phyloP scores from a whole-genome alignment of 306 rosid species.

The Vachellia pachyceras region DNA sequence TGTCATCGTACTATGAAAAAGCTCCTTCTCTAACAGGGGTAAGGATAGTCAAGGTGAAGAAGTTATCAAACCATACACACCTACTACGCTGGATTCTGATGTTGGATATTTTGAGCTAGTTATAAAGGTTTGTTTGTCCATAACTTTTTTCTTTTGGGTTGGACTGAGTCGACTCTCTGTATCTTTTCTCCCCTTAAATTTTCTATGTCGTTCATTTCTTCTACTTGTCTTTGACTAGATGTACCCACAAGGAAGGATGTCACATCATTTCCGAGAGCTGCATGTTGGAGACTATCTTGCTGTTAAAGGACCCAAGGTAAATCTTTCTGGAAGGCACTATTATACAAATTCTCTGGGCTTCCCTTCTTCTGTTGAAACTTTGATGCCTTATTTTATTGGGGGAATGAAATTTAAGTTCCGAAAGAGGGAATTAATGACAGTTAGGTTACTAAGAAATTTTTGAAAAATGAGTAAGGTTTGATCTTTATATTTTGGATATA shows the following conservation, averaged over 20 bases:
- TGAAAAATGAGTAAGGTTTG: not conserved
- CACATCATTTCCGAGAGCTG: slow-evolving; percentile 97
- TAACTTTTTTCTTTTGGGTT: not conserved
- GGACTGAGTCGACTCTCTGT: not conserved
- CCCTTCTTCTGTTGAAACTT: not conserved
- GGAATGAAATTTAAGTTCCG: not conserved
- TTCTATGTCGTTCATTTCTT: not conserved
- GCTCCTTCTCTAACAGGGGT: slow-evolving; percentile 68
- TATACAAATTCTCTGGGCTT: not conserved
- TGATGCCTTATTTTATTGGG: not conserved
- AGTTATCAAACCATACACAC: slow-evolving; percentile 92
- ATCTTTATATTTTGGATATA: not conserved
- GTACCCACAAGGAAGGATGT: slow-evolving; percentile 99
- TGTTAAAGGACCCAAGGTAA: slow-evolving; percentile 97
- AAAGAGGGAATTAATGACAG: not conserved
- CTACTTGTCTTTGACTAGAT: slow-evolving; percentile 56
- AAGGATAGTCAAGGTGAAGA: slow-evolving; percentile 94
- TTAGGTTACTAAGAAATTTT: not conserved
- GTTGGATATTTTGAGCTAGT: slow-evolving; percentile 92
- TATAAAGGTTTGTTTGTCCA: slow-evolving; percentile 65
- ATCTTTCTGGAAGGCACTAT: slow-evolving; percentile 1
- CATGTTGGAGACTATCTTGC: slow-evolving; percentile 83
- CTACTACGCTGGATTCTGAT: slow-evolving; percentile 96
- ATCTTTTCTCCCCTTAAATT: not conserved
- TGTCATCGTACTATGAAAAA: slow-evolving; percentile 13